Evolutionary conservation across 2,329 filamentous ascomycete genomes (phyloP).

Genomic region (Penicillium olsonii): DNA sequence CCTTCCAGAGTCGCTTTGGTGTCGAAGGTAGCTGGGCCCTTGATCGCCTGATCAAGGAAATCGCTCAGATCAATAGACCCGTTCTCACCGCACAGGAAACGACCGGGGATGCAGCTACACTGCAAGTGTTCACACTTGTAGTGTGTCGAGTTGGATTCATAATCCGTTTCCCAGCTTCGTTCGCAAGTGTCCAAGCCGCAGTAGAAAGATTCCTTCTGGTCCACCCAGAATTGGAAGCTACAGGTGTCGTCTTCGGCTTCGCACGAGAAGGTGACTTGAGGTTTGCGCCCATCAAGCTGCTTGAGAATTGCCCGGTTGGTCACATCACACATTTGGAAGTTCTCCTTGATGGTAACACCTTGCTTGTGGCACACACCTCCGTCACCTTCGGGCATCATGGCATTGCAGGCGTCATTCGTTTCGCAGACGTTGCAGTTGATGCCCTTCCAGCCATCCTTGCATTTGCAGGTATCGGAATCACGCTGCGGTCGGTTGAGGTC

Average conservation of each 20-base stretch:
- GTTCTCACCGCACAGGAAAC: slow-evolving; percentile 90
- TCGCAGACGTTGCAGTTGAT: slow-evolving; percentile 98
- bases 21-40: slow-evolving; percentile 82
- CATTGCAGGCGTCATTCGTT: slow-evolving; percentile 78
- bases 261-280: slow-evolving; percentile 94
- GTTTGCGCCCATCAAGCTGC: slow-evolving; percentile 78
- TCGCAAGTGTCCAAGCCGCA: slow-evolving; percentile 82
- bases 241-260: slow-evolving; percentile 73
- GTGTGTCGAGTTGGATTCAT: slow-evolving; percentile 73
- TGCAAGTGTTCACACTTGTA: slow-evolving; percentile 84
- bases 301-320: slow-evolving; percentile 93
- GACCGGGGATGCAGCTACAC: slow-evolving; percentile 84
- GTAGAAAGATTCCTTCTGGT: slow-evolving; percentile 92
- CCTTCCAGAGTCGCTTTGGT: slow-evolving; percentile 65
- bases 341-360: slow-evolving; percentile 86
- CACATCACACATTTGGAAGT: slow-evolving; percentile 97
- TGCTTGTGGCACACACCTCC: slow-evolving; percentile 90
- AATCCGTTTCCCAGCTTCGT: slow-evolving; percentile 68
- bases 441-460: slow-evolving; percentile 89
- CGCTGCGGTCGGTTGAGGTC: slow-evolving; percentile 77
- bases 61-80: slow-evolving; percentile 91
- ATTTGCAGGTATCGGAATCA: slow-evolving; percentile 71
- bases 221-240: slow-evolving; percentile 99
- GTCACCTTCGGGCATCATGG: slow-evolving; percentile 78
- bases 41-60: slow-evolving; percentile 79